Percentiles rank a stretch among this genome's conserved stretches.
These are phyloP conservation scores for Aspergillus biplanus DNA, from an alignment of 495 filamentous ascomycete species.

Conservation along the genomic window DNA sequence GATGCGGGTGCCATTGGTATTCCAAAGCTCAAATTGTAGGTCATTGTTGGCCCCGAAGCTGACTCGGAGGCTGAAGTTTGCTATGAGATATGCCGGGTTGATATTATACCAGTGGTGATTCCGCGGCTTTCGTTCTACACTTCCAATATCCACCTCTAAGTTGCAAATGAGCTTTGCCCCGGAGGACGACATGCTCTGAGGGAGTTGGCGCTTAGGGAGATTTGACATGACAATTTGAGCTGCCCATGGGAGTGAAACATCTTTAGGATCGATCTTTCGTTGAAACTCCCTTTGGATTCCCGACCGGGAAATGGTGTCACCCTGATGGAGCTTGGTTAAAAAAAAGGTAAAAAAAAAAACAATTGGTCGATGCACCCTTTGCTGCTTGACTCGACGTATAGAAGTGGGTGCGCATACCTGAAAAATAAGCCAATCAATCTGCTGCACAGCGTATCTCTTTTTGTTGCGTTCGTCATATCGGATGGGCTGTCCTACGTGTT, in stretches of 20 bases:
- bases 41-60: background rate
- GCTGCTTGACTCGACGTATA: background rate
- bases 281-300: conserved; percentile 5
- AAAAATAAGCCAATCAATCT: conserved; percentile 10
- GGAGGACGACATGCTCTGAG: conserved; percentile 7
- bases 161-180: conserved; percentile 9
- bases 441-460: conserved; percentile 9
- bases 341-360: background rate
- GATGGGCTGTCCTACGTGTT: conserved; percentile 4
- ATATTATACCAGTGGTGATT: conserved; percentile 10
- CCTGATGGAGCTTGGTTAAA: background rate
- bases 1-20: conserved; percentile 3
- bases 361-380: background rate
- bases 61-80: conserved; percentile 2
- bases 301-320: conserved; percentile 8
- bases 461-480: conserved; percentile 8
- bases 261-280: conserved; percentile 12
- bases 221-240: conserved; percentile 19
- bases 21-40: conserved; percentile 7
- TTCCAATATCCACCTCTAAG: conserved; percentile 4
- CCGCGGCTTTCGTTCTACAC: conserved; percentile 2
- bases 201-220: conserved; percentile 2
- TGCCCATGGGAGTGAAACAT: background rate
- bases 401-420: conserved; percentile 5
- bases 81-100: conserved; percentile 1